Percentiles rank a stretch among this genome's conserved stretches.
Evolutionary conservation across 768 basidiomycete genomes (phyloP).

Genomic region (Leccinellum rugosiceps): DNA sequence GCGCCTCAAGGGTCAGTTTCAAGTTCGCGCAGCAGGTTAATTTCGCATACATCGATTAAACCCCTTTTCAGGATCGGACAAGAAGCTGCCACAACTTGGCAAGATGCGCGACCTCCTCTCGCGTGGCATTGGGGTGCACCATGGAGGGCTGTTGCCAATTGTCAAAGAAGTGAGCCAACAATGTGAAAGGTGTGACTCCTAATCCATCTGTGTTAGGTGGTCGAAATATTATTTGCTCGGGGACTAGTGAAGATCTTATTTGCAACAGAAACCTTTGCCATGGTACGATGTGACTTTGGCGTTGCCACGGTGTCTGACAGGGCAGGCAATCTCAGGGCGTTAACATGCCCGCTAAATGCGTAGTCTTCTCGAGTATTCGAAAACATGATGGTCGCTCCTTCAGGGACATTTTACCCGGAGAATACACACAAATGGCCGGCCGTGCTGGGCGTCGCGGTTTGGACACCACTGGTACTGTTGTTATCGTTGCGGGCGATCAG

Average conservation of each 20-base stretch:
- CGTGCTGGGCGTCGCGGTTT: constrained; percentile 95
- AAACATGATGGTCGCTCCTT: constrained; percentile 96
- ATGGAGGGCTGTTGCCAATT: constrained; percentile 92
- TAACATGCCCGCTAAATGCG: constrained; percentile 98
- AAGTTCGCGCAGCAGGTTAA: background rate
- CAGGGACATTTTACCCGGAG: constrained; percentile 85
- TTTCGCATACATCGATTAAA: constrained; percentile 1
- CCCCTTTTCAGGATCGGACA: constrained; percentile 69
- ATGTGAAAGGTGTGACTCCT: background rate
- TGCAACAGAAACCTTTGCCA: constrained; percentile 98
- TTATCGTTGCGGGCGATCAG: constrained; percentile 80
- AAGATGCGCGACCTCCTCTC: constrained; percentile 86
- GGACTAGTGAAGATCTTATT: constrained; percentile 96
- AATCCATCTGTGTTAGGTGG: constrained; percentile 53
- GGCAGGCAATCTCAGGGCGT: constrained; percentile 64
- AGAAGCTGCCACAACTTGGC: constrained; percentile 87
- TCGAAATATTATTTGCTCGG: constrained; percentile 93
- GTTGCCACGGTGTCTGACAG: constrained; percentile 9
- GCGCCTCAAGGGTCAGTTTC: constrained; percentile 80
- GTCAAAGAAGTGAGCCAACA: constrained; percentile 82
- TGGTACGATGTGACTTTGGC: constrained; percentile 52
- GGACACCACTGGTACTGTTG: constrained; percentile 92
- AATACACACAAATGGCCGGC: constrained; percentile 99
- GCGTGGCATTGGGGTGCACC: constrained; percentile 95
- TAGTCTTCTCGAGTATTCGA: constrained; percentile 91